Conservation (phyloP, 164 flowering plant genomes). For the Tinospora cordifolia region DNA sequence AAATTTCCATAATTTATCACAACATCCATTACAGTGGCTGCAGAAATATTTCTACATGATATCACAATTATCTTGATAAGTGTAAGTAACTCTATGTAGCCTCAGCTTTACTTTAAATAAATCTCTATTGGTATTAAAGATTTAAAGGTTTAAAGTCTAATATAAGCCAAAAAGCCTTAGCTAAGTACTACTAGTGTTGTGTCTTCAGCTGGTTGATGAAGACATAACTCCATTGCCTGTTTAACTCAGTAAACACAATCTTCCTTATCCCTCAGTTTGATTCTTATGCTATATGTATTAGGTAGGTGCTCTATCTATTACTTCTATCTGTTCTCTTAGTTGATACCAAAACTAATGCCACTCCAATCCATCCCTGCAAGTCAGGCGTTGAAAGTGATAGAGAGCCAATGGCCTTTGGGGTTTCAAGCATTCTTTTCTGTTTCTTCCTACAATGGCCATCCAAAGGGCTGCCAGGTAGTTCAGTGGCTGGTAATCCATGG, state of each 20-base stretch:
- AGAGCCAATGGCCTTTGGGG: neutral
- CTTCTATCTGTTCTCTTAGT: neutral
- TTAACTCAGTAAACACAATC: neutral
- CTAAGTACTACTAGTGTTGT: too few species aligned
- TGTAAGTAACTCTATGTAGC: too few species aligned
- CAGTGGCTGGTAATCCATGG: neutral
- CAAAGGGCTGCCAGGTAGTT: slow-evolving; percentile 2
- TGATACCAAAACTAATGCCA: neutral
- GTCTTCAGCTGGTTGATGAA: too few species aligned
- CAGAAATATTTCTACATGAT: too few species aligned
- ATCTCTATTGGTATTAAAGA: too few species aligned
- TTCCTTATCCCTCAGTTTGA: neutral
- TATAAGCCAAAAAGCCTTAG: too few species aligned
- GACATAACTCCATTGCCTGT: too few species aligned
- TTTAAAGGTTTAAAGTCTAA: too few species aligned
- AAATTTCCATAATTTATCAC: too few species aligned
- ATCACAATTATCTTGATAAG: too few species aligned
- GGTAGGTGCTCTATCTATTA: neutral
- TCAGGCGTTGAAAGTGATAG: neutral
- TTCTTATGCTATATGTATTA: neutral
- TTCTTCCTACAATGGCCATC: neutral
- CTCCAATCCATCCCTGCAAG: neutral
- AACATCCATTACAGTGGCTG: too few species aligned
- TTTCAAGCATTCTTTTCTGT: neutral
- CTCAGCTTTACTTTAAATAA: too few species aligned